Conservation (phyloP, 2,329 filamentous ascomycete species). For the Metarhizium brunneum region DNA sequence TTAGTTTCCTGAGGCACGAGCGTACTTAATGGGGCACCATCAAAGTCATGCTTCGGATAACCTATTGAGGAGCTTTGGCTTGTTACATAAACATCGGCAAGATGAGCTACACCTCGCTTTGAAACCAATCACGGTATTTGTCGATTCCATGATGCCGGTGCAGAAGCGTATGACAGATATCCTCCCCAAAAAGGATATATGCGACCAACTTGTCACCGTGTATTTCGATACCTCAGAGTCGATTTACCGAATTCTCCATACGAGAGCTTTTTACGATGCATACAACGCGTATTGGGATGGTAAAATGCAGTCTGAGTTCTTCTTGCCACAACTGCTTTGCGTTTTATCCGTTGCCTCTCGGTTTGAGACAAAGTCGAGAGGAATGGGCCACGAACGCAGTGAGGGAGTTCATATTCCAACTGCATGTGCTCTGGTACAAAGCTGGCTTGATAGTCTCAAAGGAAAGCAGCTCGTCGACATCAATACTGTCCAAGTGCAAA, state of each 20-base stretch:
- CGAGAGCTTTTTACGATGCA: slow-evolving; percentile 40
- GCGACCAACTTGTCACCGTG: slow-evolving; percentile 38
- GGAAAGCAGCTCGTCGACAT: slow-evolving; percentile 45
- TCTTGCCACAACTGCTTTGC: slow-evolving; percentile 43
- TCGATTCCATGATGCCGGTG: slow-evolving; percentile 49
- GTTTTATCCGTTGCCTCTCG: slow-evolving; percentile 44
- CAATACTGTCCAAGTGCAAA: slow-evolving; percentile 42
- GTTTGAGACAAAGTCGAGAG: slow-evolving; percentile 40
- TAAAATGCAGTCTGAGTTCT: slow-evolving; percentile 35
- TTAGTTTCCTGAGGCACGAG: slow-evolving; percentile 8
- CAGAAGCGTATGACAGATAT: slow-evolving; percentile 50
- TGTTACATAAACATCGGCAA: slow-evolving; percentile 38
- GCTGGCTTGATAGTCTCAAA: slow-evolving; percentile 42
- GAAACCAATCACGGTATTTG: slow-evolving; percentile 44
- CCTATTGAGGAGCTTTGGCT: slow-evolving; percentile 34
- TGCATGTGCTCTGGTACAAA: slow-evolving; percentile 43
- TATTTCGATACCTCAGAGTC: slow-evolving; percentile 43
- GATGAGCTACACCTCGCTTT: slow-evolving; percentile 37
- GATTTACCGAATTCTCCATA: slow-evolving; percentile 43
- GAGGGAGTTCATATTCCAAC: slow-evolving; percentile 49
- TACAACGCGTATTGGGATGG: slow-evolving; percentile 45
- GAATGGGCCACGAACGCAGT: slow-evolving; percentile 38
- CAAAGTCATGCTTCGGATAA: slow-evolving; percentile 24
- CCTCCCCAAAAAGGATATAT: slow-evolving; percentile 39
- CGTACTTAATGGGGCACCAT: slow-evolving; percentile 4